phyloP scores from a whole-genome alignment of 2,329 filamentous ascomycete species.

The Triangularia verruculosa region DNA sequence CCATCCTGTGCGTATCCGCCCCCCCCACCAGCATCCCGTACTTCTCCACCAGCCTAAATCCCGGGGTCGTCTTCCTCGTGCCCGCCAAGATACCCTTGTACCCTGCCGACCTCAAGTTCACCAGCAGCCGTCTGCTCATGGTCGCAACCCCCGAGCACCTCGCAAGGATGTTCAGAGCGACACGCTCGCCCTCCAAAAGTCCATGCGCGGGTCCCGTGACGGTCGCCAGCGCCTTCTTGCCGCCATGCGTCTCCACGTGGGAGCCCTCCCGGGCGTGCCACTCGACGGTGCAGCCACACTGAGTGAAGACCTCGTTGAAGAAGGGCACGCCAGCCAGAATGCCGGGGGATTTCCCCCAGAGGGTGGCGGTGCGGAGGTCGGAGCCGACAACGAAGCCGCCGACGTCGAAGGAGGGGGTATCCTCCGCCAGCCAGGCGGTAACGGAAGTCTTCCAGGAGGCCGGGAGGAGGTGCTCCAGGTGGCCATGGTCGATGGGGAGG shows the following conservation, averaged over 20 bases:
- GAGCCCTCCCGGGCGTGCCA: slow-evolving; percentile 82
- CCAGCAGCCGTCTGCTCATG: slow-evolving; percentile 55
- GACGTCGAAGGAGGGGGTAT: slow-evolving; percentile 95
- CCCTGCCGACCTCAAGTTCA: slow-evolving; percentile 60
- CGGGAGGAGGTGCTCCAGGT: slow-evolving; percentile 70
- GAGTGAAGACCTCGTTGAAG: slow-evolving; percentile 87
- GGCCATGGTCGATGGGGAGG: slow-evolving; percentile 40
- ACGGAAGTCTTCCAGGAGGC: slow-evolving; percentile 79
- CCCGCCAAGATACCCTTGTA: slow-evolving; percentile 86
- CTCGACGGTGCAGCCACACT: slow-evolving; percentile 86
- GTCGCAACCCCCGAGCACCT: slow-evolving; percentile 90
- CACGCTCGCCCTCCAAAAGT: slow-evolving; percentile 85
- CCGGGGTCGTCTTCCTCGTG: slow-evolving; percentile 94
- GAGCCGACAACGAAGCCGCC: slow-evolving; percentile 94
- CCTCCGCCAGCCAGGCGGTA: slow-evolving; percentile 85
- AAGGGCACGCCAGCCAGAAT: slow-evolving; percentile 91
- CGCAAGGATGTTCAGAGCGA: slow-evolving; percentile 86
- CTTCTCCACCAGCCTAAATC: slow-evolving; percentile 93
- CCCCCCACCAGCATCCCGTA: slow-evolving; percentile 96
- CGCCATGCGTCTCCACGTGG: slow-evolving; percentile 49
- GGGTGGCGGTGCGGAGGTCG: slow-evolving; percentile 57
- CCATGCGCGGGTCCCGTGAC: slow-evolving; percentile 78
- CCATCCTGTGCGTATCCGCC: slow-evolving; percentile 86
- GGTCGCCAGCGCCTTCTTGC: slow-evolving; percentile 67
- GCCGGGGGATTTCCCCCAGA: slow-evolving; percentile 70